Conservation (phyloP, 352 stramenopile genomes). For the Phytophthora lateralis region DNA sequence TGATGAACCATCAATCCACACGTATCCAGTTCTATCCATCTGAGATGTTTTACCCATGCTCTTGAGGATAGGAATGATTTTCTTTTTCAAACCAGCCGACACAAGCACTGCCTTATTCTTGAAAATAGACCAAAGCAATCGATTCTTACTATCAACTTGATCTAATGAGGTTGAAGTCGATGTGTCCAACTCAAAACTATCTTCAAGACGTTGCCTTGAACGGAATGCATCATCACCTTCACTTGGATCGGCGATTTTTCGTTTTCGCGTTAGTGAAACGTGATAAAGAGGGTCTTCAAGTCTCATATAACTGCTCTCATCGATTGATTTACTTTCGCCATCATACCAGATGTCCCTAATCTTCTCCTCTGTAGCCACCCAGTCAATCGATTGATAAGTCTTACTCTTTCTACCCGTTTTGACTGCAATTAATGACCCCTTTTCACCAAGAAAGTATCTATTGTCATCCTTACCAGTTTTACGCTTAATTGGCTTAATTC, state of each 20-base stretch:
- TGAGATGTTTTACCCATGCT: constrained; percentile 11
- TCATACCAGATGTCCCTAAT: constrained; percentile 17
- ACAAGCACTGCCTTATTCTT: constrained; percentile 19
- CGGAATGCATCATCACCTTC: constrained; percentile 10
- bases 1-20: constrained; percentile 20
- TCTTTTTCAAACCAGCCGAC: constrained; percentile 17
- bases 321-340: constrained; percentile 25
- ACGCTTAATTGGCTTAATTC: constrained; percentile 20
- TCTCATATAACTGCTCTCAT: constrained; percentile 20
- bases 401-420: constrained; percentile 19
- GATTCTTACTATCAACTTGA: constrained; percentile 14
- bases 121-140: constrained; percentile 16
- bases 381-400: constrained; percentile 20
- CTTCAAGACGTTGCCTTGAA: constrained; percentile 16
- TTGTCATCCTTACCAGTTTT: constrained; percentile 20
- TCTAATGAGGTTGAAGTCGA: constrained; percentile 16
- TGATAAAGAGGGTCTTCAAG: constrained; percentile 22
- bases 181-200: constrained; percentile 22
- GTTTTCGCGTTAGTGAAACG: neutral
- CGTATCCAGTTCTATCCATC: constrained; percentile 23
- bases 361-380: constrained; percentile 19
- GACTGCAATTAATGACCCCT: constrained; percentile 8
- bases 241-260: too few relatives aligned
- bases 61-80: constrained; percentile 23
- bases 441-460: constrained; percentile 23